Base-by-base conservation (phyloP, 768 basidiomycete species). In the Tephrocybe sp. region DNA sequence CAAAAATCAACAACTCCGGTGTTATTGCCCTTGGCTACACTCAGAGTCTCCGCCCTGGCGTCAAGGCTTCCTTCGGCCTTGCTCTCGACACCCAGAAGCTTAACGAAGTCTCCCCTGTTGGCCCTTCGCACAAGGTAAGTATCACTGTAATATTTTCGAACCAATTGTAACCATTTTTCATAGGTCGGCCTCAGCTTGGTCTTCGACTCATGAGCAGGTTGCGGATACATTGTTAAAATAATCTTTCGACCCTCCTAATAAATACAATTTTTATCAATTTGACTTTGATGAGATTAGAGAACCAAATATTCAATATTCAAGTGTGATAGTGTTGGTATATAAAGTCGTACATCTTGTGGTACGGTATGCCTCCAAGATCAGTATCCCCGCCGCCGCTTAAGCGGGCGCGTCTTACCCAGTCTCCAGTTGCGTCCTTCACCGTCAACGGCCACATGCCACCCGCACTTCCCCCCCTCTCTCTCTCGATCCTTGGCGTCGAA, bases 1-100 rank as follows among this genome's bases (percentile, higher is more conserved):
- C 94, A 59, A 97, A 97, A 81, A 94, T 98, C 77, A 97, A 97
- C 84, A 95, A 94, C 75, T 68, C 83, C 50, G 94, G 94, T 78
- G 79, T 94, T 64, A 79, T 97, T 58, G 87, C 82, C 61, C 84
- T 95, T 57, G 86, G 87, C 58, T 94, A 93, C 76, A 95, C 93
- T 44, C 95, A 99, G 75, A 74, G 82, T 31, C 88, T 99, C 64
- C 89, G 92, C 57, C 91, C 91, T 44, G 94, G 94, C 62, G 90
- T 97, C 62, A 91, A 88, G 69, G 88, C 88, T 40, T 79, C 88
- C 42, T 94, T 97, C 69, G 94, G 95, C 73, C 82, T 97, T 63
- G 92, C 93, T 58, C 76, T 99, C 57, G 97, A 99, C 75, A 95
- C 93, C 53, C 85, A 91, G 73, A 84, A 88, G 58, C 75, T 97